Percentiles rank a stretch among this genome's conserved stretches.
Evolutionary conservation across 495 filamentous ascomycete genomes (phyloP).

Genomic region (Lophiostoma macrostomum): DNA sequence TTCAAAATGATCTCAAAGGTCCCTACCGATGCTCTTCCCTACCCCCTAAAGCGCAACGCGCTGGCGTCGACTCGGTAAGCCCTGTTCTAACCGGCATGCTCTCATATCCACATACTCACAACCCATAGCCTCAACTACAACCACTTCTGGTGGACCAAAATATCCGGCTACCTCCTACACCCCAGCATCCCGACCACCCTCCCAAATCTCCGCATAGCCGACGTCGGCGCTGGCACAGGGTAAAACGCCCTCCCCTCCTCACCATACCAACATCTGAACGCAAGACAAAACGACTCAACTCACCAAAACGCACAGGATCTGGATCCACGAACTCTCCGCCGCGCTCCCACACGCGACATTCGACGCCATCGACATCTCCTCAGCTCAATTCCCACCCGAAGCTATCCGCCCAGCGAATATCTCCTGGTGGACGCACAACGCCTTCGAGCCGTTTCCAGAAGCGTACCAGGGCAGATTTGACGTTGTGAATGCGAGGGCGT

Average conservation of each 20-base stretch:
- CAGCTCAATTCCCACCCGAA: neutral
- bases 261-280: no score
- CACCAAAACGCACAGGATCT: no score
- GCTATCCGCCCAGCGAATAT: neutral
- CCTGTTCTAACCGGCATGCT: no score
- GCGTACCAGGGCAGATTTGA: neutral
- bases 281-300: no score
- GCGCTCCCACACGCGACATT: constrained; percentile 21
- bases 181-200: neutral
- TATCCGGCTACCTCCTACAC: neutral
- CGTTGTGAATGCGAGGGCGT: neutral
- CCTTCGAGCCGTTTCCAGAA: constrained; percentile 4
- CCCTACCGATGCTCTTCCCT: no score
- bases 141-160: neutral
- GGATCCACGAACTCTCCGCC: no score
- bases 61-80: neutral
- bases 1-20: no score
- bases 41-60: neutral
- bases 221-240: neutral
- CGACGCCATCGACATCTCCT: constrained; percentile 30
- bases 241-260: no score
- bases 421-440: neutral
- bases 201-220: neutral
- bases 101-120: no score
- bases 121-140: neutral